These are phyloP conservation scores for Pseudonitzschia pungens DNA, from an alignment of 108 stramenopile genomes.

Conservation along the genomic window DNA sequence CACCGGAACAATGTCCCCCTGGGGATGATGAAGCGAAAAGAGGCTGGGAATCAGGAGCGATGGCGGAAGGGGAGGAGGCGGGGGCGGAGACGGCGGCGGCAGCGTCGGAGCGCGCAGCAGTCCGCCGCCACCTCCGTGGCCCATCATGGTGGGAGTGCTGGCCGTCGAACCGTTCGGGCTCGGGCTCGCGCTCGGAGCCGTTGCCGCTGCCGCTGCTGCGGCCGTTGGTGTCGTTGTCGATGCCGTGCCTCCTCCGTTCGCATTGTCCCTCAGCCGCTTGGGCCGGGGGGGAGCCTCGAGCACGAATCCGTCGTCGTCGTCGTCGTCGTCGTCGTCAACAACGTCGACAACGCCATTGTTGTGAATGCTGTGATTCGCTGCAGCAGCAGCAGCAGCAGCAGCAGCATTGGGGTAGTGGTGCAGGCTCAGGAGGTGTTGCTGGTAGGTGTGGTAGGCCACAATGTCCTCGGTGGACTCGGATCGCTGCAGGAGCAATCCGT, in stretches of 20 bases:
- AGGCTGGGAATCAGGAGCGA: constrained; percentile 47
- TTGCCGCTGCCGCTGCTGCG: too few species aligned
- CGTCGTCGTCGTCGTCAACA: constrained; percentile 5
- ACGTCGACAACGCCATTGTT: not conserved
- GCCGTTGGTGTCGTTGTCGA: too few species aligned
- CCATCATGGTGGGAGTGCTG: constrained; percentile 16
- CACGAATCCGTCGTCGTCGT: constrained; percentile 37
- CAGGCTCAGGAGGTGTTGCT: constrained; percentile 1
- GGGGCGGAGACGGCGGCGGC: not conserved
- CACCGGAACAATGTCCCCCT: constrained; percentile 72
- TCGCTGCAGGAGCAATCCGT: constrained; percentile 57
- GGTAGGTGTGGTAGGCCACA: constrained; percentile 20
- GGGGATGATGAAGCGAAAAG: constrained; percentile 77
- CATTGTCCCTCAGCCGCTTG: constrained; percentile 25
- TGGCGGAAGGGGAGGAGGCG: not conserved
- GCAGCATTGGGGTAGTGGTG: not conserved
- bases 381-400: too few species aligned
- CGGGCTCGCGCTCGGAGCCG: too few species aligned
- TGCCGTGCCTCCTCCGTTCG: constrained; percentile 7
- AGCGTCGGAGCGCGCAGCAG: not conserved
- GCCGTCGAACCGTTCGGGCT: constrained; percentile 21
- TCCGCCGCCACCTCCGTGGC: constrained; percentile 3
- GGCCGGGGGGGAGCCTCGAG: constrained; percentile 60
- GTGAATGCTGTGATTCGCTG: not conserved
- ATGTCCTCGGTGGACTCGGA: constrained; percentile 40